Evolutionary conservation across 345 rosid species (phyloP).

Genomic region (Aethionema arabicum): DNA sequence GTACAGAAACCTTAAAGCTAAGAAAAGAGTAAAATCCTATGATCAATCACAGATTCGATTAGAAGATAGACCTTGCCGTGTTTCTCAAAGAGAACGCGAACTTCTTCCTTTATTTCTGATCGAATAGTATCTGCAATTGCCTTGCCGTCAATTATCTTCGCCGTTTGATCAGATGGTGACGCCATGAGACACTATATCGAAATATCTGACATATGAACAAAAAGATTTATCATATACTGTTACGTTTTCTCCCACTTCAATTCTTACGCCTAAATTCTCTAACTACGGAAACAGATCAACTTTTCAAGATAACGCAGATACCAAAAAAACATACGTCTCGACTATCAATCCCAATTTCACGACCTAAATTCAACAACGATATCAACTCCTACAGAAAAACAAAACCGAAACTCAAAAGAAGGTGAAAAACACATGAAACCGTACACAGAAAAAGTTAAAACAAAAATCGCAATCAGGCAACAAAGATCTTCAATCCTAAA

Average conservation of each 20-base stretch:
- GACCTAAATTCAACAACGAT: constrained; percentile 4
- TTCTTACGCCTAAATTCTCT: background rate
- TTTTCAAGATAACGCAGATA: background rate
- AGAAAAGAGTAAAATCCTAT: background rate
- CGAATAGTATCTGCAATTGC: constrained; percentile 72
- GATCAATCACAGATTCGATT: constrained; percentile 14
- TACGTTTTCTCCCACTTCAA: background rate
- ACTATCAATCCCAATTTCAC: background rate
- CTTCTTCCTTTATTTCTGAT: constrained; percentile 81
- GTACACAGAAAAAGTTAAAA: background rate
- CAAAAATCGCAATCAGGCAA: background rate
- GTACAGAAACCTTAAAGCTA: background rate
- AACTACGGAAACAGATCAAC: background rate
- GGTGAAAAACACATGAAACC: background rate
- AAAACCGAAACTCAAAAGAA: constrained; percentile 6
- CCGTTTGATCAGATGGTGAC: constrained; percentile 50
- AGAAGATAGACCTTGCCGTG: constrained; percentile 59
- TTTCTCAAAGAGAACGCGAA: constrained; percentile 56
- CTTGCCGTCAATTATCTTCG: constrained; percentile 72
- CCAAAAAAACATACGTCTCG: constrained; percentile 5
- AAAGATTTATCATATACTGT: too few species aligned
- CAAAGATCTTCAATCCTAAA: too few species aligned
- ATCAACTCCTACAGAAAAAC: background rate
- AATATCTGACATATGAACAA: constrained; percentile 8
- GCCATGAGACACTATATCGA: constrained; percentile 41